Conservation (phyloP, 257 asterid genomes). For the Ehretia macrophylla region DNA sequence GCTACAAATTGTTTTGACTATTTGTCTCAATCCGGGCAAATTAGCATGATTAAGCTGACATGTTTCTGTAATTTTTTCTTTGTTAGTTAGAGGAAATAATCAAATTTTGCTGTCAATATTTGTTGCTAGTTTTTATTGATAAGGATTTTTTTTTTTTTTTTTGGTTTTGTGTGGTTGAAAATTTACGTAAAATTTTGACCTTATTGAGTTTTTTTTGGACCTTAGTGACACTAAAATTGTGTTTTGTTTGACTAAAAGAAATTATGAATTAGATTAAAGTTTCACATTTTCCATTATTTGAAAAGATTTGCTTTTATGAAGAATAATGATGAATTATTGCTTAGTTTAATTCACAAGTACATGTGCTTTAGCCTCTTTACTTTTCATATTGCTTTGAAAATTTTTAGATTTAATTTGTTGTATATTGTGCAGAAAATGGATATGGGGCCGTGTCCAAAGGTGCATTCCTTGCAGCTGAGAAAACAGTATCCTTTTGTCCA, state of each 20-base stretch:
- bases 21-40: too few relatives aligned
- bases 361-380: not conserved
- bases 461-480: constrained; percentile 86
- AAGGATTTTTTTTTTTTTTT: too few relatives aligned
- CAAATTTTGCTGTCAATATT: too few relatives aligned
- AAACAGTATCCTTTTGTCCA: constrained; percentile 75
- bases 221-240: not conserved
- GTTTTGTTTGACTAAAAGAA: not conserved
- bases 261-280: not conserved
- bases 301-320: not conserved
- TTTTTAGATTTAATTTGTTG: not conserved
- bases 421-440: constrained; percentile 74
- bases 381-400: not conserved
- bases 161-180: too few relatives aligned
- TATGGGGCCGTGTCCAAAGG: constrained; percentile 91
- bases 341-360: too few relatives aligned
- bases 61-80: too few relatives aligned
- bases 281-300: not conserved
- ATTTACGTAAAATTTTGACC: too few relatives aligned
- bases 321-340: not conserved
- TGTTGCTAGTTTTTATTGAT: too few relatives aligned
- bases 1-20: too few relatives aligned
- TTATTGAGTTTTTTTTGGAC: not conserved
- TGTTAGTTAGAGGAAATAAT: too few relatives aligned
- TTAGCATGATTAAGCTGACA: too few relatives aligned